Evolutionary conservation across 2,329 filamentous ascomycete genomes (phyloP), one percentile per base, ranked within the genome.

Genomic region (Aulographum hederae): DNA sequence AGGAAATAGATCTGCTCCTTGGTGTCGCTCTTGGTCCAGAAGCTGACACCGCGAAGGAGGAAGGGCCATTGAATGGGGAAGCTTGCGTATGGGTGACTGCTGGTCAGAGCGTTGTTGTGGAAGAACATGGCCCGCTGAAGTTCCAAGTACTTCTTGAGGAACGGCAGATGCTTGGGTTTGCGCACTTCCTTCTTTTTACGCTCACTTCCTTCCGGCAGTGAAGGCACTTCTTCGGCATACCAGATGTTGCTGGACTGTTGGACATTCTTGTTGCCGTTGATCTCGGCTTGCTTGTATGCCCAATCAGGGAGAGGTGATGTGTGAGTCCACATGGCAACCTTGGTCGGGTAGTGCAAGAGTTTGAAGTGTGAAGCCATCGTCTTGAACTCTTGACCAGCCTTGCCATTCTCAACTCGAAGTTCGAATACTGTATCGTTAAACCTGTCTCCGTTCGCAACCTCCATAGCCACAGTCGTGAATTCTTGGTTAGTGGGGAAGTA

Each of bases 291-390:
- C 54, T 91, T 89, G 61, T 79, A 86, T 17, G 69, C 89, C 89
- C 89, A 98, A 3, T 98, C 89, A 4, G 89, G 89, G n/a, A 98
- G 70, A 31, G 89, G 81, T 37, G 74, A 89, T 21, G 78, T 78
- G 54, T 95, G 86, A 18, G 89, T 98, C 89, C 89, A 98, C 86
- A 98, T 92, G 41, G 89, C 86, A 31, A 98, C 89, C 54, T 91
- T 92, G 53, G 82, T 91, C 5, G 86, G 84, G 47, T 79, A 73
- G 56, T 98, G 89, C 44, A 98, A 71, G 37, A 98, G 68, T 60
- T 94, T 95, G 69, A 98, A 94, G 57, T 93, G 79, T 38, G 82
- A 77, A 6, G 86, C 75, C 50, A 93, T 69, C 38, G 78, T 86
- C 62, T 82, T 86, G 63, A 95, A 92, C 35, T 86, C 74, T 47